These are phyloP conservation scores for Syncephalis fuscata DNA, from an alignment of 371 early-diverging fungal species.

Conservation along the genomic window DNA sequence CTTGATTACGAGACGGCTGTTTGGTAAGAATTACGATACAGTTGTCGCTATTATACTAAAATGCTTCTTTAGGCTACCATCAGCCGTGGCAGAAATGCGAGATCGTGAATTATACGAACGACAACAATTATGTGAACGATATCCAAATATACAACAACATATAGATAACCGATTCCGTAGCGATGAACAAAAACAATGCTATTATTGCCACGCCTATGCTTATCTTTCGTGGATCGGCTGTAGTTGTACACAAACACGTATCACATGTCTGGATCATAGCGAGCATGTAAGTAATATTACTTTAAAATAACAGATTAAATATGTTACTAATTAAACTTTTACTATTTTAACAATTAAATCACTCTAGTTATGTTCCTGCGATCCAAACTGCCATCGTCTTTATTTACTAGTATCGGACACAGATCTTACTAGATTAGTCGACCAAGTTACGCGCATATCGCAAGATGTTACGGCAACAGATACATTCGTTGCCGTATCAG, in stretches of 20 bases:
- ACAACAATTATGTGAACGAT: neutral
- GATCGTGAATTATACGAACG: neutral
- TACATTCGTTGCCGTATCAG: too few relatives aligned
- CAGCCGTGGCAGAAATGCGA: neutral
- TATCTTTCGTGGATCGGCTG: neutral
- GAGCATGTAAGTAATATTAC: neutral
- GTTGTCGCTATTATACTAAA: too few relatives aligned
- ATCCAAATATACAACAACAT: neutral
- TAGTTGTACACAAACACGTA: neutral
- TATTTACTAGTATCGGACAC: too few relatives aligned
- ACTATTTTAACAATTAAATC: neutral
- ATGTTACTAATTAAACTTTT: too few relatives aligned
- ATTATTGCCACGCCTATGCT: neutral
- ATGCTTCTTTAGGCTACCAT: neutral
- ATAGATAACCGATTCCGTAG: conserved; percentile 6
- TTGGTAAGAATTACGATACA: neutral
- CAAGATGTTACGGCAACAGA: too few relatives aligned
- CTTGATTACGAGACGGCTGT: neutral
- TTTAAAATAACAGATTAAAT: too few relatives aligned
- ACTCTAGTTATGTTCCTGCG: conserved; percentile 33
- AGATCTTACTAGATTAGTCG: too few relatives aligned
- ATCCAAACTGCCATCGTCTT: neutral
- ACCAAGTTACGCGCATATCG: too few relatives aligned
- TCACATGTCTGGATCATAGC: neutral
- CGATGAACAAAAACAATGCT: conserved; percentile 6